Evolutionary conservation across 192 early-diverging fungal species (phyloP).

Genomic region (Linnemannia exigua): DNA sequence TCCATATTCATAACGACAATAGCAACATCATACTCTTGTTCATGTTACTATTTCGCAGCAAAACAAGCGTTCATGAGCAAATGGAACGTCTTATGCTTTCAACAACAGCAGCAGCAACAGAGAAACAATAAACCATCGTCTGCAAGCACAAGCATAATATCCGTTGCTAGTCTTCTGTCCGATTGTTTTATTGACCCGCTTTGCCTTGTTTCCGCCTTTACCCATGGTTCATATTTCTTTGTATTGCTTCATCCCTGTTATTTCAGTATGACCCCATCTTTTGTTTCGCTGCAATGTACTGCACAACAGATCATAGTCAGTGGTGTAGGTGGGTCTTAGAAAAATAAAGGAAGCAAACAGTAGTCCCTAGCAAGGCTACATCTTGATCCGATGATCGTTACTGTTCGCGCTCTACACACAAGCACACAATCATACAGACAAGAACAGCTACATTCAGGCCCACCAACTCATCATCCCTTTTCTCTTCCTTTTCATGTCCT

Average conservation of each 20-base stretch:
- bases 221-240: no score
- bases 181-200: background rate
- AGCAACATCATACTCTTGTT: no score
- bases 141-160: background rate
- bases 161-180: background rate
- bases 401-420: background rate
- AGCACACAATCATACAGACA: no score
- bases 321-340: background rate
- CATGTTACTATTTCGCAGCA: background rate
- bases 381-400: background rate
- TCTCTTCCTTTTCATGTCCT: background rate
- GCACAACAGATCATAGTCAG: background rate
- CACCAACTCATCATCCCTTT: background rate
- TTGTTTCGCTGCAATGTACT: background rate
- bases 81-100: background rate
- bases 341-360: background rate
- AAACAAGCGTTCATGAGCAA: background rate
- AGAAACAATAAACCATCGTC: background rate
- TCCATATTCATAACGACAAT: no score
- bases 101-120: background rate
- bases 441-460: background rate
- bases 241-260: background rate
- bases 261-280: background rate
- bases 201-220: background rate
- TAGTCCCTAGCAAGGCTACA: background rate